Percentiles rank a stretch among this genome's conserved stretches.
Conservation (phyloP, 805 yeast species). For the Teunomyces aglyptinius region DNA sequence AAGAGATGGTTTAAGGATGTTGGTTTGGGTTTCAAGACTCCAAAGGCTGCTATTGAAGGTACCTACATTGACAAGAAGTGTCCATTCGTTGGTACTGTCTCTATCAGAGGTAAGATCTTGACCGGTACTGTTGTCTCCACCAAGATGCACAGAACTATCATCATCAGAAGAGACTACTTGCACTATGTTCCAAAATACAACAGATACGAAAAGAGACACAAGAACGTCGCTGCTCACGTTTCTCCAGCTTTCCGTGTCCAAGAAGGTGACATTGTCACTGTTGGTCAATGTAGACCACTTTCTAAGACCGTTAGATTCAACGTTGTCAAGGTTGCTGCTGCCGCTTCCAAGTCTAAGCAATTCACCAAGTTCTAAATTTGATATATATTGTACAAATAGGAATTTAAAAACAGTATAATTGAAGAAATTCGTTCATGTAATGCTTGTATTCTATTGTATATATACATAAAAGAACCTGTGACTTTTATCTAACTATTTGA, state of each 20-base stretch:
- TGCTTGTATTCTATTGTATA: background rate
- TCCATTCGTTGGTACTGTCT: slow-evolving; percentile 95
- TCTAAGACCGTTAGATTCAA: slow-evolving; percentile 99
- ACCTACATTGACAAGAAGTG: slow-evolving; percentile 99
- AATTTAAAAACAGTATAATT: slow-evolving; percentile 4
- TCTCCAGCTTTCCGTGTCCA: slow-evolving; percentile 99
- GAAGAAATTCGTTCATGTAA: background rate
- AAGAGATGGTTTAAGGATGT: slow-evolving; percentile 99
- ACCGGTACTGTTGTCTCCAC: slow-evolving; percentile 99
- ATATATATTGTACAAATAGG: slow-evolving; percentile 5
- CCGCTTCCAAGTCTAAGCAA: slow-evolving; percentile 88
- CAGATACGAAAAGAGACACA: slow-evolving; percentile 99
- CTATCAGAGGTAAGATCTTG: slow-evolving; percentile 99
- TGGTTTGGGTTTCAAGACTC: slow-evolving; percentile 99
- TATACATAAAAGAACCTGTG: background rate
- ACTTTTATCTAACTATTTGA: slow-evolving; percentile 38
- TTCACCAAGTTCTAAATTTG: slow-evolving; percentile 86
- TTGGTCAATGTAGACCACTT: slow-evolving; percentile 99
- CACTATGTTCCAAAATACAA: slow-evolving; percentile 99
- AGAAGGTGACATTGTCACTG: slow-evolving; percentile 98
- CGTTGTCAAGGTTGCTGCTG: slow-evolving; percentile 92
- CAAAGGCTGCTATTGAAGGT: slow-evolving; percentile 97
- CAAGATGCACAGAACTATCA: slow-evolving; percentile 99
- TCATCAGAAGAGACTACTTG: slow-evolving; percentile 99
- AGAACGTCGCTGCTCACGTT: slow-evolving; percentile 99